These are phyloP conservation scores for Chlamydomonas schloesseri DNA, from an alignment of 139 green algal species.

Conservation along the genomic window DNA sequence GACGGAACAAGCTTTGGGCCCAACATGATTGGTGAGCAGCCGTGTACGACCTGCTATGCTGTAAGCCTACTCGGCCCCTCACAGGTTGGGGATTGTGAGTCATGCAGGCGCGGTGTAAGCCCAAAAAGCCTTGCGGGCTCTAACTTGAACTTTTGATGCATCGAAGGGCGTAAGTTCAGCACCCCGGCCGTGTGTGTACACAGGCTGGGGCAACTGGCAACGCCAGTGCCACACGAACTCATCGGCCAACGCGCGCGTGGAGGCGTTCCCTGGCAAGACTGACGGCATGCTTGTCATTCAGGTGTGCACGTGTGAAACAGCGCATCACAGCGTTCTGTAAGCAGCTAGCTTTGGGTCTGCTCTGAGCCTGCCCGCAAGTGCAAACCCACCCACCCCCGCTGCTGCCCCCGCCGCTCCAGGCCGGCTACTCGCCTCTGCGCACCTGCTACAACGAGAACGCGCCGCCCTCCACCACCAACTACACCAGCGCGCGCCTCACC, in stretches of 20 bases:
- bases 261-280: not conserved
- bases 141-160: not conserved
- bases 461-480: not conserved
- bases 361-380: no score
- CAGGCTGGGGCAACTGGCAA: conserved; percentile 30
- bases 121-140: not conserved
- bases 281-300: conserved; percentile 23
- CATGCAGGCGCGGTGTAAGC: not conserved
- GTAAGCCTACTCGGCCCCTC: no score
- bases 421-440: not conserved
- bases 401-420: not conserved
- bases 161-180: not conserved
- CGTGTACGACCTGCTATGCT: no score
- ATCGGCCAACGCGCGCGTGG: conserved; percentile 6
- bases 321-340: no score
- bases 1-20: not conserved
- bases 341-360: no score
- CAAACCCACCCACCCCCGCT: no score
- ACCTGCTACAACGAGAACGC: conserved; percentile 15
- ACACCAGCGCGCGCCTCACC: not conserved
- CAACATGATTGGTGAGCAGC: not conserved
- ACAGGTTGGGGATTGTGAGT: no score
- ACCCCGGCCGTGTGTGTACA: no score
- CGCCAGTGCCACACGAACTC: conserved; percentile 25
- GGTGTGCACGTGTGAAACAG: not conserved